Evolutionary conservation across 768 basidiomycete genomes (phyloP).

Genomic region (Mrakia frigida): DNA sequence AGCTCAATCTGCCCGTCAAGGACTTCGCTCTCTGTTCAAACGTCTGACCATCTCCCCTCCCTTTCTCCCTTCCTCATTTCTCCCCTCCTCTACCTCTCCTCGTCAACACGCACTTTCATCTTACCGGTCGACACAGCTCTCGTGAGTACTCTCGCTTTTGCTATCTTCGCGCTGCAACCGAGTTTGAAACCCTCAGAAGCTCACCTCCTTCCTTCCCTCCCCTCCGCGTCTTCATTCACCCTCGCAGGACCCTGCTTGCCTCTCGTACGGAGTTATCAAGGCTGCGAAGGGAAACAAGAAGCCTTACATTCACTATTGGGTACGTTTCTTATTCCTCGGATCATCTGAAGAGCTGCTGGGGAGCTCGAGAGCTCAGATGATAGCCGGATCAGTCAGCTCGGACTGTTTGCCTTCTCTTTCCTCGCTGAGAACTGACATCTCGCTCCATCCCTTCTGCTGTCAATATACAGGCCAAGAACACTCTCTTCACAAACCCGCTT

Average conservation of each 20-base stretch:
- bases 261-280: slow-evolving; percentile 31
- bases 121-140: background rate
- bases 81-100: background rate
- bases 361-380: background rate
- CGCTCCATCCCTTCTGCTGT: slow-evolving; percentile 48
- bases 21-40: background rate
- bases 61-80: background rate
- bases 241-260: slow-evolving; percentile 31
- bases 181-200: background rate
- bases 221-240: background rate
- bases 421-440: background rate
- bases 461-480: slow-evolving; percentile 72
- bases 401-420: no score
- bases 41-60: background rate
- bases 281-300: slow-evolving; percentile 35
- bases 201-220: background rate
- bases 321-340: slow-evolving; percentile 27
- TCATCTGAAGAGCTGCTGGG: background rate
- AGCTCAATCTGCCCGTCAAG: slow-evolving; percentile 30
- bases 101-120: background rate
- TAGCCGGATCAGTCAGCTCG: no score
- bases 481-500: slow-evolving; percentile 73
- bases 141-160: background rate
- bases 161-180: no score
- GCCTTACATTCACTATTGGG: slow-evolving; percentile 64